Base-by-base conservation (phyloP, 495 filamentous ascomycete species). In the Penicillium cataractarum region DNA sequence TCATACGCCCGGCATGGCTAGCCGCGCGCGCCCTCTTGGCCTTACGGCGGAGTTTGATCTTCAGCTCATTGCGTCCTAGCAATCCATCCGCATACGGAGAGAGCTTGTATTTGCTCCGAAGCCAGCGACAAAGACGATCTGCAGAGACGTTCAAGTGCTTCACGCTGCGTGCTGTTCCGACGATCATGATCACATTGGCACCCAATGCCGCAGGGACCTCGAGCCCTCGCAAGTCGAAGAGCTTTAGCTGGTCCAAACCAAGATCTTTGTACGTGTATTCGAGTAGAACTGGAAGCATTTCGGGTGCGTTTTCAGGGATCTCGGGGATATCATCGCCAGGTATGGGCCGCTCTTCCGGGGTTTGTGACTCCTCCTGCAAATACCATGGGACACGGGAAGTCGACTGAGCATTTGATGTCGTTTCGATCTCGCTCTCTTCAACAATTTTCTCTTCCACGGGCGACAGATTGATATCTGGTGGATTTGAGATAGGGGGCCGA, bases 131-230 rank as follows among this genome's bases (percentile, higher is more conserved):
- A 22, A 96, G 82, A 29, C 92, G 87, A 70, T 96, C 93, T 4
- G 95, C 92, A 3, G 93, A 94, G 22, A 96, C 91, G 67, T 97
- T 93, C 27, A 98, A 77, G 78, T 99, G 96, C 58, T 92, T 93
- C 66, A 97, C 91, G 62, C 91, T 94, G 51, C 96, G 88, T 22
- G 94, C 92, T 19, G 92, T 96, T n/a, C 92, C 93, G 63, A 98
- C 80, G 39, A 98, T 73, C 95, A 98, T 98, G 32, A 99, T 82
- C 39, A 97, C 83, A 68, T 92, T 90, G 17, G 92, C 84, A 8
- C 95, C 95, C 37, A 98, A 81, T 0, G 93, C 92, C 1, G 95
- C 86, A 0, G 95, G 90, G 0, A 92, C 93, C 68, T 97, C 90
- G 50, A 97, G 79, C 22, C 83, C 76, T 55, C 95, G 91, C 22